These are phyloP conservation scores for Cordyceps javanica DNA, from an alignment of 2,329 filamentous ascomycete genomes.

Conservation along the genomic window DNA sequence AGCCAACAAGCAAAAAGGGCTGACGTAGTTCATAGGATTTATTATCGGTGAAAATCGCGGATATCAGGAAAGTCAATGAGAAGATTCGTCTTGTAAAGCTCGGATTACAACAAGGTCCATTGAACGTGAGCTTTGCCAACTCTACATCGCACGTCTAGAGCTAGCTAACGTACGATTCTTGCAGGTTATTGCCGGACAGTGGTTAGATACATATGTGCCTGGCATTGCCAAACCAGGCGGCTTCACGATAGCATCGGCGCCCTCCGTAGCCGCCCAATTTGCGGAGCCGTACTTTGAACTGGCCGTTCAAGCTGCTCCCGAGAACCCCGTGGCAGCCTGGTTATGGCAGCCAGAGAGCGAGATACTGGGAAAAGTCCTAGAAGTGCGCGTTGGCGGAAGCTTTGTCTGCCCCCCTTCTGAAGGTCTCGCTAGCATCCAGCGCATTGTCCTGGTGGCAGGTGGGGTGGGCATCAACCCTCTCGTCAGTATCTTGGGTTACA, in stretches of 20 bases:
- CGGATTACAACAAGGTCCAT: slow-evolving; percentile 40
- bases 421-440: slow-evolving; percentile 42
- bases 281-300: slow-evolving; percentile 59
- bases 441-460: slow-evolving; percentile 69
- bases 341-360: slow-evolving; percentile 55
- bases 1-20: background rate
- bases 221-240: slow-evolving; percentile 65
- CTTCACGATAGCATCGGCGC: slow-evolving; percentile 80
- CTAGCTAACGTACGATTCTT: background rate
- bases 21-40: slow-evolving; percentile 32
- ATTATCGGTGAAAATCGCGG: slow-evolving; percentile 54
- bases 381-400: slow-evolving; percentile 69
- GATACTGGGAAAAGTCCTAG: slow-evolving; percentile 54
- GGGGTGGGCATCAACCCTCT: slow-evolving; percentile 80
- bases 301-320: slow-evolving; percentile 65
- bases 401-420: slow-evolving; percentile 69
- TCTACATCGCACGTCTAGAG: background rate
- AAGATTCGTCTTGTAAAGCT: slow-evolving; percentile 64
- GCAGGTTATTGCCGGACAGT: slow-evolving; percentile 76
- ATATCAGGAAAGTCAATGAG: slow-evolving; percentile 59
- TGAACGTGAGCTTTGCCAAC: slow-evolving; percentile 37
- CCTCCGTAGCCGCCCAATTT: slow-evolving; percentile 41
- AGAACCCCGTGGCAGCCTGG: slow-evolving; percentile 70
- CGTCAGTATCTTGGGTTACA: slow-evolving; percentile 63
- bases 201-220: slow-evolving; percentile 78